Base-by-base conservation (phyloP, 441 rosid genomes). In the Populus hybrid region DNA sequence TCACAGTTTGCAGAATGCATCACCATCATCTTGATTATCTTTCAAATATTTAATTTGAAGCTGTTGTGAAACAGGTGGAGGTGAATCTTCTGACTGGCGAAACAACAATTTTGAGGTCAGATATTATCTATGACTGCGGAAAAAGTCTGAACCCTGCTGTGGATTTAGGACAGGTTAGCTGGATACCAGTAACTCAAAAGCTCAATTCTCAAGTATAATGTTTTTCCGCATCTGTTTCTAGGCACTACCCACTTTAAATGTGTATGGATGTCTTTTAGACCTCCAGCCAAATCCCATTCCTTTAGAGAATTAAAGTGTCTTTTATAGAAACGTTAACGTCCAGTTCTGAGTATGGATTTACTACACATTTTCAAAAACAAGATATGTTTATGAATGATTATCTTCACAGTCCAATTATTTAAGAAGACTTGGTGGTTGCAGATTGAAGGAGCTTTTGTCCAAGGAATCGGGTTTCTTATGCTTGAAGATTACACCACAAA, bases 371-470 rank as follows among this genome's bases (percentile, higher is more conserved):
- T 54, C 8, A 54, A 54, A 54, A 18, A 54, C 2, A 54, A 16
- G 5, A 16, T 6, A 6, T 54, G 61, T 50, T 50, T 50, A 50
- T 5, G 59, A 50, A 54, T 16, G 61, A 5, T 6, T 16, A 54
- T 54, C 21, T 54, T 54, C 61, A 54, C 0, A 18, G 3, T 54
- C 61, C n/a, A 16, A 16, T 54, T 16, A 6, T 54, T 54, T 54
- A 18, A 54, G 10, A 21, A 14, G 26, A 18, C 38, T 64, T 40
- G 28, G 28, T 21, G 67, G 6, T 75, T 80, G 78, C 87, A 95
- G 99, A 94, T 95, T 69, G 99, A 95, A 90, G 99, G 99, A 82
- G 95, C 98, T 65, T 96, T 91, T 82, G 96, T 94, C 42, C 99
- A 96, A 85, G 99, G 98, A 77, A 81, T 95, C 9, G 99, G 99